Conservation (phyloP, 2,329 filamentous ascomycete species). For the Coniosporium tulheliwenetii region DNA sequence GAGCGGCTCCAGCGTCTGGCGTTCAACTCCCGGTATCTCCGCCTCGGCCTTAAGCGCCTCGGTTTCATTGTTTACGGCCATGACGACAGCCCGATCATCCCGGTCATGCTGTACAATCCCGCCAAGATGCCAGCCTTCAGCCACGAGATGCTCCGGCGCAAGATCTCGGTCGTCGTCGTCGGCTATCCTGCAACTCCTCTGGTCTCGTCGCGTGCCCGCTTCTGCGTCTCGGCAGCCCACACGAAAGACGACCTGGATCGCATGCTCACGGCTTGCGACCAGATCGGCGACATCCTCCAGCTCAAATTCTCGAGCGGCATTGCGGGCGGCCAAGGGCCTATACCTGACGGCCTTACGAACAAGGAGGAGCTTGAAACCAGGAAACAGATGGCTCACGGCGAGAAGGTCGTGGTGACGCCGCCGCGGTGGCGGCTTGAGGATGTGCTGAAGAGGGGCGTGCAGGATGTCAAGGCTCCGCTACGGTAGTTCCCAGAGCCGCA, state of each 20-base stretch:
- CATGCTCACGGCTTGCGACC: conserved; percentile 74
- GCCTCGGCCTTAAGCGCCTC: conserved; percentile 87
- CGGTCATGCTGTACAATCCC: conserved; percentile 89
- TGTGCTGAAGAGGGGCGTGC: conserved; percentile 55
- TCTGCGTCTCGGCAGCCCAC: conserved; percentile 90
- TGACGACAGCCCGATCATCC: conserved; percentile 95
- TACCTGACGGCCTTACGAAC: conserved; percentile 53
- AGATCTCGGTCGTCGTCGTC: conserved; percentile 94
- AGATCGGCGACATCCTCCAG: conserved; percentile 81
- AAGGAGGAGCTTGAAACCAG: conserved; percentile 55
- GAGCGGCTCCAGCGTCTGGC: conserved; percentile 90
- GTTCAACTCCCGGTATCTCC: conserved; percentile 98
- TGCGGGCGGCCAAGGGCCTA: conserved; percentile 68
- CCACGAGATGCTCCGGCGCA: conserved; percentile 94
- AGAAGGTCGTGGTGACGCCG: conserved; percentile 31
- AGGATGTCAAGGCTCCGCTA: conserved; percentile 59
- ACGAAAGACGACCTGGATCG: conserved; percentile 97
- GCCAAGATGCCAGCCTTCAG: conserved; percentile 98
- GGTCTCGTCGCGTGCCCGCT: conserved; percentile 84
- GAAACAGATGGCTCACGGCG: conserved; percentile 34
- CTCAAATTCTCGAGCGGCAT: conserved; percentile 95
- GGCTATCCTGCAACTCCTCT: conserved; percentile 93
- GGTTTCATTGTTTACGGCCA: conserved; percentile 95
- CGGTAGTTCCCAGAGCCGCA: conserved; percentile 32
- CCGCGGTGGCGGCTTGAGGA: conserved; percentile 70